phyloP scores from a whole-genome alignment of 2,329 filamentous ascomycete species.

The Neocucurbitaria cava region DNA sequence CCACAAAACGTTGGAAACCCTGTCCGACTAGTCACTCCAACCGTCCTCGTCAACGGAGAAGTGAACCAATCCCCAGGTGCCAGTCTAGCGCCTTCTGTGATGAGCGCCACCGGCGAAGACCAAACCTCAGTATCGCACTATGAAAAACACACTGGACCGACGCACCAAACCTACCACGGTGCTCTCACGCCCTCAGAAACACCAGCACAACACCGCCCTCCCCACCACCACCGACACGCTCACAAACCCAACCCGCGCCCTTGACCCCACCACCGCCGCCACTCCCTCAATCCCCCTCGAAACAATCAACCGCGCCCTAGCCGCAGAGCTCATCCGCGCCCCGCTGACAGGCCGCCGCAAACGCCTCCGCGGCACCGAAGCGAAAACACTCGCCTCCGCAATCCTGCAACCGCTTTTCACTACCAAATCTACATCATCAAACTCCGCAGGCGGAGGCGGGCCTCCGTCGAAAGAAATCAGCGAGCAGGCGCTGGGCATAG shows the following conservation, averaged over 20 bases:
- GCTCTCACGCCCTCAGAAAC: conserved; percentile 40
- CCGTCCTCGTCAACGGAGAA: conserved; percentile 62
- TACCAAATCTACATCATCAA: conserved; percentile 31
- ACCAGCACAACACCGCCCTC: conserved; percentile 29
- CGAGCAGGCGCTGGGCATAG: conserved; percentile 48
- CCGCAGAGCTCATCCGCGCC: conserved; percentile 56
- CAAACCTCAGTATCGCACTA: conserved; percentile 29
- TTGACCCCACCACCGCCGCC: conserved; percentile 12
- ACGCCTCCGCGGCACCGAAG: conserved; percentile 55
- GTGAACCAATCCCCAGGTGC: conserved; percentile 36
- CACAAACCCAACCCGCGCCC: conserved; percentile 14
- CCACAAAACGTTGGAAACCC: conserved; percentile 66
- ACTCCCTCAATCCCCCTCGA: conserved; percentile 47
- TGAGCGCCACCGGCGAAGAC: conserved; percentile 24
- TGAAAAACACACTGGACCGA: conserved; percentile 24
- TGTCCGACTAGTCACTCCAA: conserved; percentile 68
- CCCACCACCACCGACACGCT: conserved; percentile 13
- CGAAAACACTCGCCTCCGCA: conserved; percentile 54
- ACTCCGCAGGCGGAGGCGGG: too few relatives aligned
- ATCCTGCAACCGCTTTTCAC: conserved; percentile 50
- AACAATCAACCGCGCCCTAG: conserved; percentile 54
- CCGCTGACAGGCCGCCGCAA: conserved; percentile 51
- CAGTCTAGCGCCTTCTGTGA: conserved; percentile 30
- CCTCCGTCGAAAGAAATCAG: conserved; percentile 40
- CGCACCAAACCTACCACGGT: conserved; percentile 30